phyloP scores from a whole-genome alignment of 2,329 filamentous ascomycete genomes.

The Colletotrichum higginsianum region DNA sequence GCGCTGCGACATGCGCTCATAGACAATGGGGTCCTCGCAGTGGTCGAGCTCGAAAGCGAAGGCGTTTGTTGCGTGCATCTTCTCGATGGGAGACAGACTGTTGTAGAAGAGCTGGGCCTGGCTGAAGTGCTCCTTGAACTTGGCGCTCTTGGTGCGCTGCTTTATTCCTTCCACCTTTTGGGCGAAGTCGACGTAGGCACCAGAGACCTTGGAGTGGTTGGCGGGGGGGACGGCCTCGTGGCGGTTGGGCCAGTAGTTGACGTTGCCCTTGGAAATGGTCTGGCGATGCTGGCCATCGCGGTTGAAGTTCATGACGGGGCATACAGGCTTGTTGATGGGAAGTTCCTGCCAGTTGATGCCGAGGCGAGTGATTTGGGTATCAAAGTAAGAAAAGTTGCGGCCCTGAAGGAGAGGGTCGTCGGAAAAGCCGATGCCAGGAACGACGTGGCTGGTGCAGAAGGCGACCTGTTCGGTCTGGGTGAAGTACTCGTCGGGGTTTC shows the following conservation, averaged over 20 bases:
- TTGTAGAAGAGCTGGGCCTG: constrained; percentile 90
- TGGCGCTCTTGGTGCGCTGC: constrained; percentile 75
- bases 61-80: constrained; percentile 72
- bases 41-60: constrained; percentile 83
- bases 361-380: constrained; percentile 79
- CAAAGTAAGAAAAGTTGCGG: constrained; percentile 78
- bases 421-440: constrained; percentile 83
- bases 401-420: constrained; percentile 83
- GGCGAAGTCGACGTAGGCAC: constrained; percentile 78
- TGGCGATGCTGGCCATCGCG: constrained; percentile 82
- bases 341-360: constrained; percentile 84
- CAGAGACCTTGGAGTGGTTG: constrained; percentile 64
- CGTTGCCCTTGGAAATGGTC: constrained; percentile 79
- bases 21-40: constrained; percentile 84
- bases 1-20: constrained; percentile 77
- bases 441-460: constrained; percentile 85
- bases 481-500: constrained; percentile 86
- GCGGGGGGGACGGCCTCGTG: constrained; percentile 76
- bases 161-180: constrained; percentile 80
- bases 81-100: constrained; percentile 77
- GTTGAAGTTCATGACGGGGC: constrained; percentile 82
- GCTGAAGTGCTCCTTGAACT: constrained; percentile 83
- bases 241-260: constrained; percentile 87
- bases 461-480: constrained; percentile 86
- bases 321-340: constrained; percentile 82